Conservation (phyloP, 78 protist genomes). For the Dictyostelium citrinum region DNA sequence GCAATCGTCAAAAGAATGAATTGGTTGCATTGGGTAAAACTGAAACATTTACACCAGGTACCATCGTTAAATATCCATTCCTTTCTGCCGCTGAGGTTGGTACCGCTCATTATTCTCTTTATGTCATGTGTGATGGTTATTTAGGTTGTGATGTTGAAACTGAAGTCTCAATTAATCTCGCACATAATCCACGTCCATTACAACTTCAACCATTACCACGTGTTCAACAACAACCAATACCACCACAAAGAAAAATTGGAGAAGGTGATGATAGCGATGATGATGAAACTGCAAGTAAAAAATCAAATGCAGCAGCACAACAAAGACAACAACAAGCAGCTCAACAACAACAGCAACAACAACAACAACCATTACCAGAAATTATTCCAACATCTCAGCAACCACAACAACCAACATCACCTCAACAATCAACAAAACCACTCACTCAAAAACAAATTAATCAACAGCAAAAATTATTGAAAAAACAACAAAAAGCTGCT, state of each 20-base stretch:
- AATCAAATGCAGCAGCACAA: background rate
- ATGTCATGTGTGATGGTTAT: constrained; percentile 67
- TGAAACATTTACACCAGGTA: constrained; percentile 36
- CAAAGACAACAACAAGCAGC: background rate
- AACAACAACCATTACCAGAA: background rate
- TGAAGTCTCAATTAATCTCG: background rate
- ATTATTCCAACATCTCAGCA: background rate
- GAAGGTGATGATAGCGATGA: background rate
- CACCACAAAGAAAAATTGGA: background rate
- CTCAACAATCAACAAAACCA: background rate
- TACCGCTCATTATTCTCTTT: background rate
- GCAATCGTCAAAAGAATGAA: constrained; percentile 35
- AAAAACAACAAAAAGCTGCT: background rate
- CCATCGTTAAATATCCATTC: constrained; percentile 28
- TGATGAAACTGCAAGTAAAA: background rate
- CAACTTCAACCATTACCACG: background rate
- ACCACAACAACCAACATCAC: background rate
- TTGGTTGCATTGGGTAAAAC: constrained; percentile 32
- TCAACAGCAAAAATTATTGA: constrained; percentile 7
- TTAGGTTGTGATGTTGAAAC: constrained; percentile 44
- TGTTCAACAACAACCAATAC: background rate
- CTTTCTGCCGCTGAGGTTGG: constrained; percentile 22
- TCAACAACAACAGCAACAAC: background rate
- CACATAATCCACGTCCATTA: constrained; percentile 57
- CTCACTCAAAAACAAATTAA: constrained; percentile 4